These are phyloP conservation scores for Fusarium protoensiforme DNA, from an alignment of 2,329 filamentous ascomycete genomes.

Conservation along the genomic window DNA sequence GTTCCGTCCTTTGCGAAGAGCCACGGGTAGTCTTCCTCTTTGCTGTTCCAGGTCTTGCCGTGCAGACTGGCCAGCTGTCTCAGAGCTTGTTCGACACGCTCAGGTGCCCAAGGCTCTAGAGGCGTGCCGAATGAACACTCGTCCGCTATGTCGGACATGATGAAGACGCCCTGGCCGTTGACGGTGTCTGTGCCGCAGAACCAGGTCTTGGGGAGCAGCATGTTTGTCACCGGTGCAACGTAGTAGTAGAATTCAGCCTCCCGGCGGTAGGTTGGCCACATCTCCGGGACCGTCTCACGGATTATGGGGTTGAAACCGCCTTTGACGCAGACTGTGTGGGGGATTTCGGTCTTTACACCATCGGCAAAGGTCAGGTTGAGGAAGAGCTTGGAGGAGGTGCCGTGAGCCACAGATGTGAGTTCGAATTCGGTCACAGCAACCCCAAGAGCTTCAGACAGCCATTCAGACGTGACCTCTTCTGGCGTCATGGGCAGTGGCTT, in stretches of 20 bases:
- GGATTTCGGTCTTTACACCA: conserved; percentile 12
- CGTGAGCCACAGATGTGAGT: background rate
- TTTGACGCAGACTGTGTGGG: conserved; percentile 9
- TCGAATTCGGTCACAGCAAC: conserved; percentile 1
- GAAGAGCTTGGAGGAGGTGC: conserved; percentile 18
- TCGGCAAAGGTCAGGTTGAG: conserved; percentile 1
- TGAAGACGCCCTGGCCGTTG: conserved; percentile 16
- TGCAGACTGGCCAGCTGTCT: conserved; percentile 8
- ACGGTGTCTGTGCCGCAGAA: conserved; percentile 15
- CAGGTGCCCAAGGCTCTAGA: conserved; percentile 4
- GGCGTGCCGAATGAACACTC: conserved; percentile 17
- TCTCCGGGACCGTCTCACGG: background rate
- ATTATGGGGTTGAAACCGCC: conserved; percentile 15
- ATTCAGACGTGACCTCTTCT: conserved; percentile 8
- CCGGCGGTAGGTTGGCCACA: conserved; percentile 11
- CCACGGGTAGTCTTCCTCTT: conserved; percentile 7
- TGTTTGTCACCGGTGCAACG: conserved; percentile 2
- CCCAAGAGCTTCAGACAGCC: conserved; percentile 8
- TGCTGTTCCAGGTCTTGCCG: conserved; percentile 13
- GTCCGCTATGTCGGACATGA: conserved; percentile 9
- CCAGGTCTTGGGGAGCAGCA: conserved; percentile 12
- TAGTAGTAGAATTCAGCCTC: conserved; percentile 19
- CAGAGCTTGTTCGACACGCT: conserved; percentile 1
- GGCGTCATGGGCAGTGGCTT: conserved; percentile 3
- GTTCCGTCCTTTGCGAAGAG: conserved; percentile 8